A percentile compares a stretch with the other conserved stretches of the same genome.
Evolutionary conservation across 495 filamentous ascomycete species (phyloP).

Genomic region (Bathelium albidoporum): DNA sequence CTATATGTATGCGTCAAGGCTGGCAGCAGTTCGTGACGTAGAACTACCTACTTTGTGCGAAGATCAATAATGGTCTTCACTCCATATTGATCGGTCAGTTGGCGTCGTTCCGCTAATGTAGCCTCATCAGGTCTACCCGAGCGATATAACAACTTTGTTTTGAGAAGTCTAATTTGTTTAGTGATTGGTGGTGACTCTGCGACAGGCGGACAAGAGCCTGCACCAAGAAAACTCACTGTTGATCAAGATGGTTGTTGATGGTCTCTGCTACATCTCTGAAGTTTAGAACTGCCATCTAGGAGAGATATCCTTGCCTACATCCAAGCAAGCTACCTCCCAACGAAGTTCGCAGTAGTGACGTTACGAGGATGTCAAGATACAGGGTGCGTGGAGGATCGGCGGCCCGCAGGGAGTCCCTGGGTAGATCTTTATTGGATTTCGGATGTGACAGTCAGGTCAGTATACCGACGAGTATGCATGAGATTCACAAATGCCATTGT

Average conservation of each 20-base stretch:
- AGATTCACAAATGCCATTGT: too few relatives aligned
- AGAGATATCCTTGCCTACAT: conserved; percentile 13
- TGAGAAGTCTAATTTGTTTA: conserved; percentile 41
- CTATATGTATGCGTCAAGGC: conserved; percentile 24
- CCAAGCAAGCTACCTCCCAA: background rate
- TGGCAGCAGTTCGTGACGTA: background rate
- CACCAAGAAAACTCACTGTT: conserved; percentile 32
- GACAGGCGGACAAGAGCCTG: conserved; percentile 13
- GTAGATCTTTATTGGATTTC: background rate
- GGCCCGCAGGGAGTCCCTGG: background rate
- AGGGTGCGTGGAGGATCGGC: background rate
- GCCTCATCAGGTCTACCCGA: conserved; percentile 67
- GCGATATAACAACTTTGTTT: conserved; percentile 60
- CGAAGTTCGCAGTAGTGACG: too few relatives aligned
- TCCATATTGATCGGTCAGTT: conserved; percentile 49
- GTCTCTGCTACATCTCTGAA: conserved; percentile 76
- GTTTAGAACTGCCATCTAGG: conserved; percentile 41
- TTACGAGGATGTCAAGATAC: background rate
- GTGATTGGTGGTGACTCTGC: background rate
- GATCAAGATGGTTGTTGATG: conserved; percentile 49
- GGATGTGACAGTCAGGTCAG: background rate
- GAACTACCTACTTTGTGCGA: conserved; percentile 49
- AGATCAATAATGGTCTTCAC: conserved; percentile 68
- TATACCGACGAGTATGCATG: too few relatives aligned
- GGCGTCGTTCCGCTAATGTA: conserved; percentile 49